Percentiles rank a stretch among this genome's conserved stretches.
phyloP scores from a whole-genome alignment of 2,329 filamentous ascomycete genomes.

The Sporothrix brunneoviolacea region DNA sequence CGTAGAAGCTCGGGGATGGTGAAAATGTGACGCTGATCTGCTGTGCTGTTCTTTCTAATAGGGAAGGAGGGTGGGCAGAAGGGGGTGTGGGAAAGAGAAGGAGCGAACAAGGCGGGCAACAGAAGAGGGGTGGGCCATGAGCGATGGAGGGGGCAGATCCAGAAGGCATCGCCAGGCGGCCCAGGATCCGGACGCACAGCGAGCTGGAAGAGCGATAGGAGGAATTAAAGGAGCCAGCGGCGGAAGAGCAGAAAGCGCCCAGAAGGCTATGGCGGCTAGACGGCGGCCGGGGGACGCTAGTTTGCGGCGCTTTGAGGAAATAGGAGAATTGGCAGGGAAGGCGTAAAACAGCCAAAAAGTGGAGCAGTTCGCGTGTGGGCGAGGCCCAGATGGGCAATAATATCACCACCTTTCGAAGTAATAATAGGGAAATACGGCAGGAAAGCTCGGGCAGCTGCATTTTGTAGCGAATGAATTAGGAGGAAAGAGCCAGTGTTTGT shows the following conservation, averaged over 20 bases:
- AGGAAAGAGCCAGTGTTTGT: neutral
- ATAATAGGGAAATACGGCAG: neutral
- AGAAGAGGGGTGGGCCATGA: no score
- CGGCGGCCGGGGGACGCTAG: neutral
- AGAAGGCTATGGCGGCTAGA: conserved; percentile 1
- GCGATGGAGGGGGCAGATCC: neutral
- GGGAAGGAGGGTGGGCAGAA: neutral
- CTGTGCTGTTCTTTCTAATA: neutral
- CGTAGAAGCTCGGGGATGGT: conserved; percentile 1
- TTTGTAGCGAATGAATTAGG: neutral
- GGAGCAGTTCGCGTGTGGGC: no score
- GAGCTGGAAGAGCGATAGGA: no score
- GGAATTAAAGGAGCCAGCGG: neutral
- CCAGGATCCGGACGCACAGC: no score
- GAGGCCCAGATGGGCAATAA: no score
- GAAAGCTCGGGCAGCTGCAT: neutral
- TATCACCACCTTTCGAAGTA: no score
- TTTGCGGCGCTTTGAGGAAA: no score
- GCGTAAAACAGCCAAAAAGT: no score
- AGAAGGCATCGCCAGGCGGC: no score
- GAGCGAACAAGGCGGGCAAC: neutral
- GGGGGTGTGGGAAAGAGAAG: neutral
- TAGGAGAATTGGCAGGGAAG: no score
- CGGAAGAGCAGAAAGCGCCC: neutral
- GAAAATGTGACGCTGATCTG: conserved; percentile 2